A percentile compares a stretch with the other conserved stretches of the same genome.
Evolutionary conservation across 768 basidiomycete genomes (phyloP).

Genomic region (Boletus tylopilopsis): DNA sequence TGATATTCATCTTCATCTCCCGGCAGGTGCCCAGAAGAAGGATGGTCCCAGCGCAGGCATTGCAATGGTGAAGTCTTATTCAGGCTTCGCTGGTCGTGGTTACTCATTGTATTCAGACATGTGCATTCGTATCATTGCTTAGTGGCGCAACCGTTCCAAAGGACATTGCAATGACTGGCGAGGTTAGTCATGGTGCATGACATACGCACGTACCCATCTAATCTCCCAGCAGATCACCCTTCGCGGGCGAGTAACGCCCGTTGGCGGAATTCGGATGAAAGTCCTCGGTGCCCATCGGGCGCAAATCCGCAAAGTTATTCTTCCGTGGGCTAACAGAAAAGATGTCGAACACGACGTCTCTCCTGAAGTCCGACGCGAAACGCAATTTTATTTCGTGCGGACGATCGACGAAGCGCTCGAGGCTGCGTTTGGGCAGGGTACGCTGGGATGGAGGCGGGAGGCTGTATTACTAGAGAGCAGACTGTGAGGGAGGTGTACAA

Average conservation of each 20-base stretch:
- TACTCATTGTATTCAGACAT: slow-evolving; percentile 43
- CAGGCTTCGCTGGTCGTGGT: not conserved
- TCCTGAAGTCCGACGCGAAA: slow-evolving; percentile 62
- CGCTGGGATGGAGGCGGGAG: slow-evolving; percentile 60
- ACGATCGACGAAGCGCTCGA: slow-evolving; percentile 79
- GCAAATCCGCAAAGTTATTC: slow-evolving; percentile 75
- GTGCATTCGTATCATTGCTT: slow-evolving; percentile 83
- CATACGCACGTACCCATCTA: not conserved
- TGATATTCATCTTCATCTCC: slow-evolving; percentile 87
- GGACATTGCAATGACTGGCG: slow-evolving; percentile 86
- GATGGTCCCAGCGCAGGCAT: slow-evolving; percentile 91
- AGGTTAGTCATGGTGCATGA: slow-evolving; percentile 40
- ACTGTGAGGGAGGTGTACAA: slow-evolving; percentile 31
- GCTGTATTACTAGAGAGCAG: slow-evolving; percentile 51
- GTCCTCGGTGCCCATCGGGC: slow-evolving; percentile 88
- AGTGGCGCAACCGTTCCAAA: slow-evolving; percentile 71
- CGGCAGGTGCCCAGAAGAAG: slow-evolving; percentile 88
- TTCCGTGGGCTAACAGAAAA: slow-evolving; percentile 81
- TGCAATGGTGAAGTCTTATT: slow-evolving; percentile 58
- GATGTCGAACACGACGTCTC: slow-evolving; percentile 87
- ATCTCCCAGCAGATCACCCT: slow-evolving; percentile 60
- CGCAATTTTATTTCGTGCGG: slow-evolving; percentile 80
- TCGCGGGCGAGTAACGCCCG: slow-evolving; percentile 74
- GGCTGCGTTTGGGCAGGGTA: slow-evolving; percentile 74
- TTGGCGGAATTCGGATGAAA: slow-evolving; percentile 92